These are phyloP conservation scores for Setomelanomma holmii DNA, from an alignment of 2,329 filamentous ascomycete species.

Conservation along the genomic window DNA sequence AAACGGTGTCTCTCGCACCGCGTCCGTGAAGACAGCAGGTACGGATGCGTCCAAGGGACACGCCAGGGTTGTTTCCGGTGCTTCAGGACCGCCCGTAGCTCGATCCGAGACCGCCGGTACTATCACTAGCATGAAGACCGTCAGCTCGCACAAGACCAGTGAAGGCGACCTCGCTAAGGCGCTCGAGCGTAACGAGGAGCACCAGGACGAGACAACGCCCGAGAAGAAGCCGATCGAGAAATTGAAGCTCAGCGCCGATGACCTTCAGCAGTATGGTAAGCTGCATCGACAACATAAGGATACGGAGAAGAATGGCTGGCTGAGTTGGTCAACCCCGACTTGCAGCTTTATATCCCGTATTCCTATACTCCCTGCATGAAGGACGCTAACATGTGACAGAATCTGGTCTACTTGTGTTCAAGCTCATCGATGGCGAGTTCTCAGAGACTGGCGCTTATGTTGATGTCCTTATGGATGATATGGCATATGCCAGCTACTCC, in stretches of 20 bases:
- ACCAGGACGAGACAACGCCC: slow-evolving; percentile 56
- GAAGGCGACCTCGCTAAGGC: slow-evolving; percentile 53
- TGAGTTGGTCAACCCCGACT: slow-evolving; percentile 35
- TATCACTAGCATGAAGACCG: slow-evolving; percentile 49
- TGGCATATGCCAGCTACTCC: slow-evolving; percentile 86
- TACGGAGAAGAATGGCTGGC: slow-evolving; percentile 22
- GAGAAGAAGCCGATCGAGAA: slow-evolving; percentile 71
- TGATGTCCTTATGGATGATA: slow-evolving; percentile 92
- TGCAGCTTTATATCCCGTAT: slow-evolving; percentile 24
- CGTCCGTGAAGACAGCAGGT: slow-evolving; percentile 27
- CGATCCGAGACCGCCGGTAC: slow-evolving; percentile 49
- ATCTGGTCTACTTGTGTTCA: slow-evolving; percentile 92
- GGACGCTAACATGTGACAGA: slow-evolving; percentile 63
- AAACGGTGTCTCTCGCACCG: slow-evolving; percentile 29
- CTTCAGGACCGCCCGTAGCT: slow-evolving; percentile 21
- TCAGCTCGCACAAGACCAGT: slow-evolving; percentile 26
- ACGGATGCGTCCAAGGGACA: slow-evolving; percentile 23
- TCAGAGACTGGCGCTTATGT: slow-evolving; percentile 77
- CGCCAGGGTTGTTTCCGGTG: slow-evolving; percentile 25
- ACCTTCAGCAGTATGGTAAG: slow-evolving; percentile 78
- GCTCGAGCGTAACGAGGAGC: slow-evolving; percentile 56
- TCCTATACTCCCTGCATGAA: slow-evolving; percentile 14
- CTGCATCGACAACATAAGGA: slow-evolving; percentile 20
- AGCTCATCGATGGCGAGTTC: slow-evolving; percentile 87
- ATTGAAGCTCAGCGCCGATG: slow-evolving; percentile 77